Conservation (phyloP, 2,329 filamentous ascomycete species). For the Esteya vermicola region DNA sequence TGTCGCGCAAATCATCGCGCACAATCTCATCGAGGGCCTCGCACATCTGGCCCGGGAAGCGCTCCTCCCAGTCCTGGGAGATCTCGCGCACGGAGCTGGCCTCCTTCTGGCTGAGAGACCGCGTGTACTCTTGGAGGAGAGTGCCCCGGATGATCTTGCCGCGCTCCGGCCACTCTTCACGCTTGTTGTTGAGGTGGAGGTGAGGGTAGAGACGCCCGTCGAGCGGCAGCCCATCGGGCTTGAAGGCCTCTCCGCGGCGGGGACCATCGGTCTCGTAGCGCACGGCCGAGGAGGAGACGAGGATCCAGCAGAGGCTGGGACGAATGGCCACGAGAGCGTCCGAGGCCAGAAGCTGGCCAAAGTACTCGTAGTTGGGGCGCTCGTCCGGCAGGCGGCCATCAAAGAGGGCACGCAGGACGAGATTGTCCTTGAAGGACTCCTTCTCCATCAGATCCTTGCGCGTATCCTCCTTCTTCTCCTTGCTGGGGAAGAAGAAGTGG, state of each 20-base stretch:
- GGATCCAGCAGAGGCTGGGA: slow-evolving; percentile 45
- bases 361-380: slow-evolving; percentile 48
- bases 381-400: slow-evolving; percentile 42
- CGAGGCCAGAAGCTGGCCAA: slow-evolving; percentile 38
- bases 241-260: slow-evolving; percentile 17
- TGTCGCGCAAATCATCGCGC: slow-evolving; percentile 36
- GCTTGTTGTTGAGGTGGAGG: slow-evolving; percentile 38
- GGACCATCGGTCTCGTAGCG: slow-evolving; percentile 32
- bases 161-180: slow-evolving; percentile 29
- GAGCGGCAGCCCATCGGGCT: slow-evolving; percentile 26
- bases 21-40: slow-evolving; percentile 32
- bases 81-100: slow-evolving; percentile 40
- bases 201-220: slow-evolving; percentile 38
- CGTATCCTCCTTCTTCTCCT: slow-evolving; percentile 37
- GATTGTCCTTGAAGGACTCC: slow-evolving; percentile 50
- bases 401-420: slow-evolving; percentile 46
- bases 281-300: slow-evolving; percentile 38
- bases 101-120: slow-evolving; percentile 37
- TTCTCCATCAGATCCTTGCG: slow-evolving; percentile 23
- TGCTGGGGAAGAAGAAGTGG: slow-evolving; percentile 44
- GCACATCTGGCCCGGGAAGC: slow-evolving; percentile 38
- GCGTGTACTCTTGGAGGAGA: slow-evolving; percentile 44
- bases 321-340: slow-evolving; percentile 38
- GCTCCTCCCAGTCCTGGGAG: slow-evolving; percentile 40
- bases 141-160: slow-evolving; percentile 30